Base-by-base conservation (phyloP, 2,329 filamentous ascomycete genomes). In the Alternaria infectoria region DNA sequence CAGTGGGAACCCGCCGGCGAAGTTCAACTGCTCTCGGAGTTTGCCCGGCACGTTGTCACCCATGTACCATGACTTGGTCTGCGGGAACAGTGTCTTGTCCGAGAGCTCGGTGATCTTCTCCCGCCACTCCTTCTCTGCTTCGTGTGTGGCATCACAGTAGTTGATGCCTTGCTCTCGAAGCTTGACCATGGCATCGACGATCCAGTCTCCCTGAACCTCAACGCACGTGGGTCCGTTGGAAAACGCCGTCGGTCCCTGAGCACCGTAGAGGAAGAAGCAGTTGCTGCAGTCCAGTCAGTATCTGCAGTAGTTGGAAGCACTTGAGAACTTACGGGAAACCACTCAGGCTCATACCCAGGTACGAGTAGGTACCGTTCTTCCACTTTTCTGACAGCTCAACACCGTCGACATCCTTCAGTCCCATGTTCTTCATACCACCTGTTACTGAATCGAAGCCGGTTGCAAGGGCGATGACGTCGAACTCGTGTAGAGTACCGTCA, bases 361-460 rank as follows among this genome's bases (percentile, higher is more conserved):
- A 81, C 0, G 80, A 81, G 55, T 78, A 78, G 2, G 78, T 78
- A 19, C 81, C 79, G 26, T 73, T 73, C 64, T 80, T 80, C 82
- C 81, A 83, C 54, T 79, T 77, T 26, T 83, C 77, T 1, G 68
- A 60, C 7, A 82, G 64, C n/a, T 76, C 69, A 19, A 78, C 70
- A 8, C 80, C 80, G 50, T 81, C 72, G 7, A 80, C 73, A 46
- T 81, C 77, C 45, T 70, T 75, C 51, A 80, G 56, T 2, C 77
- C 78, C 77, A 80, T 80, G 26, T 75, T 81, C 65, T 78, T 80
- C 69, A 83, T 81, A 7, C 77, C 80, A 5, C 78, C 77, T 6
- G 81, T 83, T 13, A 83, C 80, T 11, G 77, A 77, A 59, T 84
- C 82, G 61, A 83, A 84, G 17, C 82, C 82, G 6, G 82, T 84